Base-by-base conservation (phyloP, 2,329 filamentous ascomycete genomes). In the Dendrostoma leiphaemia region DNA sequence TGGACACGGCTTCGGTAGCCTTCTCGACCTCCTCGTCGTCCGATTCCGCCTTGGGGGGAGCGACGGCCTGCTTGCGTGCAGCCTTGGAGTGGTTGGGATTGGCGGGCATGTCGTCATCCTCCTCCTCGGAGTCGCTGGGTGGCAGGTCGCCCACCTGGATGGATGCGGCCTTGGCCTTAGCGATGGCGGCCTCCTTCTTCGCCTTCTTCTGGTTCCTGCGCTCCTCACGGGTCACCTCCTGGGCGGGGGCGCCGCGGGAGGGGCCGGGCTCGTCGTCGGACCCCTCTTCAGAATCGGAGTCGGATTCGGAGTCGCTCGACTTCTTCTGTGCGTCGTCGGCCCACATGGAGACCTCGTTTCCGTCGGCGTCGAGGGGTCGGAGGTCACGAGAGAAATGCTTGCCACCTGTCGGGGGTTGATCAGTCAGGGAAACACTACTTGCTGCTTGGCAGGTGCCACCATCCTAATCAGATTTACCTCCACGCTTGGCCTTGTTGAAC, bases 301-400 rank as follows among this genome's bases (percentile, higher is more conserved):
- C 77, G 6, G 80, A 72, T 4, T 72, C 74, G 10, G 80, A 72
- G 17, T 75, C 78, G 31, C 80, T 75, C 48, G 79, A 75, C 48
- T 72, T 67, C 34, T 71, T 69, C 51, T 74, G 63, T 45, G 73
- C 73, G 29, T 83, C 74, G 68, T 85, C 83, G 68, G 82, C 85
- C 90, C 93, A 96, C 82, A 96, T 93, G 78, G 88, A 86, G 59
- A 93, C 79, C 63, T 90, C 85, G 67, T 94, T 94, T 63, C 93
- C 94, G 67, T 97, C 90, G 63, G 86, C 86, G 67, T 97, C 92
- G 66, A 94, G 76, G 19, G 92, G 92, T 71, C 90, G 86, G 44
- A 97, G 85, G 70, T 97, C 87, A 62, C 91, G 88, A 62, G 92
- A 97, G 77, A 95, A 99, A 68, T 96, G 88, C 75, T 97, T 96